A percentile compares a stretch with the other conserved stretches of the same genome.
These are phyloP conservation scores for Rhinocladiella mackenziei DNA, from an alignment of 2,329 filamentous ascomycete species.

Conservation along the genomic window DNA sequence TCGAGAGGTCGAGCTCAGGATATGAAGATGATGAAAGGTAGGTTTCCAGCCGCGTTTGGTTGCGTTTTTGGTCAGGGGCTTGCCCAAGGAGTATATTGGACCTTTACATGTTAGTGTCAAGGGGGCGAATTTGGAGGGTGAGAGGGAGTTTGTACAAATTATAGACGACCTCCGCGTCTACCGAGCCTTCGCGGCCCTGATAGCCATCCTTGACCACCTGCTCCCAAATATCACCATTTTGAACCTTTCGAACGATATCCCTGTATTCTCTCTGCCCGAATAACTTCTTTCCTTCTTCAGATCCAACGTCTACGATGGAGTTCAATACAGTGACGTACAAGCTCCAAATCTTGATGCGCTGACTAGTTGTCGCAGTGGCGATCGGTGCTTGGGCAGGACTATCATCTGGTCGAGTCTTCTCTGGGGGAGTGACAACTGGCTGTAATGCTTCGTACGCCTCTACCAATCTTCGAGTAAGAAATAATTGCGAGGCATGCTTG, in stretches of 20 bases:
- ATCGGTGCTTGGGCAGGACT: slow-evolving; percentile 63
- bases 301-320: slow-evolving; percentile 80
- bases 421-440: slow-evolving; percentile 64
- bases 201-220: slow-evolving; percentile 85
- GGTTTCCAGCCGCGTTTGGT: slow-evolving; percentile 81
- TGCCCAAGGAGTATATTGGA: slow-evolving; percentile 89
- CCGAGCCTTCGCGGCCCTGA: slow-evolving; percentile 78
- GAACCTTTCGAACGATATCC: slow-evolving; percentile 72
- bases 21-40: slow-evolving; percentile 76
- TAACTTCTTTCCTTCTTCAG: slow-evolving; percentile 81
- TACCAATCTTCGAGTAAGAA: slow-evolving; percentile 85
- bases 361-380: slow-evolving; percentile 72
- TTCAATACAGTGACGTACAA: slow-evolving; percentile 92
- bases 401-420: slow-evolving; percentile 41
- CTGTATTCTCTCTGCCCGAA: slow-evolving; percentile 88
- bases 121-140: not conserved
- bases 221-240: slow-evolving; percentile 91
- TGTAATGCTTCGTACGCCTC: slow-evolving; percentile 83
- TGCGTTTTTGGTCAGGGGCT: slow-evolving; percentile 74
- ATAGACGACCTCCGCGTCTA: slow-evolving; percentile 85
- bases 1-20: slow-evolving; percentile 62
- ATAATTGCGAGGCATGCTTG: slow-evolving; percentile 88
- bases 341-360: slow-evolving; percentile 93
- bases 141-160: slow-evolving; percentile 42
- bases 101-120: slow-evolving; percentile 45